Conservation (phyloP, 306 rosid genomes). For the Hippophae tibetana region DNA sequence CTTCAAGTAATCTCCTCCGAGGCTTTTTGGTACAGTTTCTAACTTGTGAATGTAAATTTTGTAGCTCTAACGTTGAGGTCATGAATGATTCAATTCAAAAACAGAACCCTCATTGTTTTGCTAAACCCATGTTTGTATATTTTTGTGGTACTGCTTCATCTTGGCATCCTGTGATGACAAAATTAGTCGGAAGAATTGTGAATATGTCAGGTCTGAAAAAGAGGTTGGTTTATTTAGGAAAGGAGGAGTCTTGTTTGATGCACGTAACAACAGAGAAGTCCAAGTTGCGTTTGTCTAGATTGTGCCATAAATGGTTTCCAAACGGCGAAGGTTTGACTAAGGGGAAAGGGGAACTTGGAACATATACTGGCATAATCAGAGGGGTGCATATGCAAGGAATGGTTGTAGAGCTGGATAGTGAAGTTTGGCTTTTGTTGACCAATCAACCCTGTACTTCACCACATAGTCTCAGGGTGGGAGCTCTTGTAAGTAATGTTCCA, state of each 20-base stretch:
- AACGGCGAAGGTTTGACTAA: conserved; percentile 11
- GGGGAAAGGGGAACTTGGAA: conserved; percentile 56
- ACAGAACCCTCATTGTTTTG: conserved; percentile 37
- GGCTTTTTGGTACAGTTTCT: conserved; percentile 53
- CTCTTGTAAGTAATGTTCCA: conserved; percentile 48
- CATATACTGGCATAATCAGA: conserved; percentile 57
- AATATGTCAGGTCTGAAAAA: conserved; percentile 54
- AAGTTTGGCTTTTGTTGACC: conserved; percentile 85
- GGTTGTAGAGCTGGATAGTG: conserved; percentile 75
- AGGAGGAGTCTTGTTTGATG: conserved; percentile 55
- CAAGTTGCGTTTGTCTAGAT: conserved; percentile 31
- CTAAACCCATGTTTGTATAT: conserved; percentile 39
- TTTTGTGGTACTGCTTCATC: conserved; percentile 49
- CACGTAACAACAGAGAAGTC: conserved; percentile 51
- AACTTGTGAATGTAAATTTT: conserved; percentile 52
- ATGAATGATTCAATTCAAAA: conserved; percentile 22
- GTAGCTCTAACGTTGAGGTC: conserved; percentile 29
- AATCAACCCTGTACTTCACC: conserved; percentile 45
- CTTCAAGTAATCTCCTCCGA: conserved; percentile 23
- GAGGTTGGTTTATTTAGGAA: conserved; percentile 41
- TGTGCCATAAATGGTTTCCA: conserved; percentile 18
- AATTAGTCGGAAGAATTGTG: conserved; percentile 37
- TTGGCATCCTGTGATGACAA: conserved; percentile 66
- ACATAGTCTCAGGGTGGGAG: conserved; percentile 75
- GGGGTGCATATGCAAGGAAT: conserved; percentile 80